These are phyloP conservation scores for Colletotrichum kahawae DNA, from an alignment of 2,329 filamentous ascomycete species.

Conservation along the genomic window DNA sequence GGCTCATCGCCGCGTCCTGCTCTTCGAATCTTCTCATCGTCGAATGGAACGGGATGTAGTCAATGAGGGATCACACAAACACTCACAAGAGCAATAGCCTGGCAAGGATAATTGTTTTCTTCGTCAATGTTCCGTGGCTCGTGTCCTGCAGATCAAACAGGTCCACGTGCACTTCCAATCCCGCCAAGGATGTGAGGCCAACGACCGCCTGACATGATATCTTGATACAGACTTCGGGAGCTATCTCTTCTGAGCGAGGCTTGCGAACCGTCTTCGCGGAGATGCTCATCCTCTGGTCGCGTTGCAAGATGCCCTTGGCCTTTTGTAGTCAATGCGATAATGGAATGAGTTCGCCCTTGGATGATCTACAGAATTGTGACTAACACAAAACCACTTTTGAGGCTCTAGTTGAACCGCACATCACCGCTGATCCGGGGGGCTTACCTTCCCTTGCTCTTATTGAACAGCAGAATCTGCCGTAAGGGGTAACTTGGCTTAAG, in stretches of 20 bases:
- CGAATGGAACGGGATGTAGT: background rate
- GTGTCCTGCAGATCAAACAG: background rate
- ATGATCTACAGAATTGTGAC: background rate
- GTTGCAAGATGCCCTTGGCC: background rate
- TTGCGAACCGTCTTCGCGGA: background rate
- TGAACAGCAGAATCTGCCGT: background rate
- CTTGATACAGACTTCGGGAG: background rate
- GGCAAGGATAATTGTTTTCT: background rate
- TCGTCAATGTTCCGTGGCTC: background rate
- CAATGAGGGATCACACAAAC: background rate
- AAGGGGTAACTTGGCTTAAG: background rate
- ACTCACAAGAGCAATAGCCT: background rate
- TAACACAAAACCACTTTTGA: background rate
- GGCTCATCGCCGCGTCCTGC: background rate
- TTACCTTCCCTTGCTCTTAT: background rate
- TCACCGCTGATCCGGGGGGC: background rate
- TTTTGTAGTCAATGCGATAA: background rate
- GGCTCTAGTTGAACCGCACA: background rate
- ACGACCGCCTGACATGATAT: background rate
- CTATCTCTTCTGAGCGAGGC: background rate
- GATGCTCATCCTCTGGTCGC: background rate
- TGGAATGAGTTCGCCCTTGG: background rate
- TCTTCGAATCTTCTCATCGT: background rate
- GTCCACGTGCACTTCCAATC: background rate
- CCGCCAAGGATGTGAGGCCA: background rate